A percentile compares a stretch with the other conserved stretches of the same genome.
Evolutionary conservation across 164 flowering plant genomes (phyloP).

Genomic region (Aristolochia fimbriata): DNA sequence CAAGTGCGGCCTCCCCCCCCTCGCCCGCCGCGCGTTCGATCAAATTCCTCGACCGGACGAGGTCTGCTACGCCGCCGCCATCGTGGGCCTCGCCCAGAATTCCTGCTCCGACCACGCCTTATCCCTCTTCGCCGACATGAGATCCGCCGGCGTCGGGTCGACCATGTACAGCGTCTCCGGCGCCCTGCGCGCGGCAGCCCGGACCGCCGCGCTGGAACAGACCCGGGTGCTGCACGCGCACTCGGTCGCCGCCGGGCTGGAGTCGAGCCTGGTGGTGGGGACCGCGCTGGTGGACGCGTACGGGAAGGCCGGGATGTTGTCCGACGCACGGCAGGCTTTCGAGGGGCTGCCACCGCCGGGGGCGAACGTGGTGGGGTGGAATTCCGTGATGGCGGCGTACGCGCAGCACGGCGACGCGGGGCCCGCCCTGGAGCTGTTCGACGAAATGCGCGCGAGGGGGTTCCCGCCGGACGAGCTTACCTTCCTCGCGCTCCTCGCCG

Average conservation of each 20-base stretch:
- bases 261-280: slow-evolving; percentile 33
- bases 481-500: slow-evolving; percentile 45
- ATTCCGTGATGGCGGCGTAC: slow-evolving; percentile 55
- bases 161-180: slow-evolving; percentile 48
- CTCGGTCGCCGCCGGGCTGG: slow-evolving; percentile 45
- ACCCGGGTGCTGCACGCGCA: slow-evolving; percentile 52
- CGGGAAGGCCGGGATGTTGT: slow-evolving; percentile 55
- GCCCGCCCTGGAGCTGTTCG: slow-evolving; percentile 31
- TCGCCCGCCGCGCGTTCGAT: slow-evolving; percentile 46
- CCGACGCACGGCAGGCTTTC: slow-evolving; percentile 45
- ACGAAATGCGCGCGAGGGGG: slow-evolving; percentile 25
- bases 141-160: slow-evolving; percentile 18
- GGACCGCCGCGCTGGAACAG: slow-evolving; percentile 46
- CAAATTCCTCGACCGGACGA: slow-evolving; percentile 43
- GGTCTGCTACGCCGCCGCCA: slow-evolving; percentile 41
- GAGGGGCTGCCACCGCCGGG: slow-evolving; percentile 21
- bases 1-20: slow-evolving; percentile 18
- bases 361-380: slow-evolving; percentile 49
- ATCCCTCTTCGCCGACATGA: slow-evolving; percentile 38
- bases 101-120: slow-evolving; percentile 31
- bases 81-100: slow-evolving; percentile 55
- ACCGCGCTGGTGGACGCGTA: slow-evolving; percentile 56
- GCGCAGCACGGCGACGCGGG: slow-evolving; percentile 59
- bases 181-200: slow-evolving; percentile 40
- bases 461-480: slow-evolving; percentile 46